A percentile compares a stretch with the other conserved stretches of the same genome.
Evolutionary conservation across 148 eudicot genomes (phyloP).

Genomic region (Polygonum maritimum): DNA sequence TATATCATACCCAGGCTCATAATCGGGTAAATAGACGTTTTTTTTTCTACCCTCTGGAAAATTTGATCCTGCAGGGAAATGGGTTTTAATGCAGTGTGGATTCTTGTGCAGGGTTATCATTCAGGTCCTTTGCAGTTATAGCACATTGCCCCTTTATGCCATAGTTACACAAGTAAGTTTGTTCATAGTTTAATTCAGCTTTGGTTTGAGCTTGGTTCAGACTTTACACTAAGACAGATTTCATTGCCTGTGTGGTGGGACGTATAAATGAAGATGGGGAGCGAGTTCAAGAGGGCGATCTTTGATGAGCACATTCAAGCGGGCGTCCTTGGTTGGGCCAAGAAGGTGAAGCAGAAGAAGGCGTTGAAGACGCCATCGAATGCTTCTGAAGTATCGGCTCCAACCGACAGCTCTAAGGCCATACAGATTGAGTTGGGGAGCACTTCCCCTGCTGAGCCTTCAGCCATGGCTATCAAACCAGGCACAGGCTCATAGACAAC

Average conservation of each 20-base stretch:
- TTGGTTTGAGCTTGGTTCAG: too few relatives aligned
- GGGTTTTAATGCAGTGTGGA: not conserved
- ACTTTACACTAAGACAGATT: not conserved
- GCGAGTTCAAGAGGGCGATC: constrained; percentile 39
- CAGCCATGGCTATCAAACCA: not conserved
- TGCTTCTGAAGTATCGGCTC: not conserved
- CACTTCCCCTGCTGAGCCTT: not conserved
- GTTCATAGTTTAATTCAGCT: not conserved
- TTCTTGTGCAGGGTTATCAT: constrained; percentile 49
- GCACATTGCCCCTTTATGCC: constrained; percentile 82
- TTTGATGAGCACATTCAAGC: constrained; percentile 53
- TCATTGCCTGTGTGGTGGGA: not conserved
- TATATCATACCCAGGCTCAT: constrained; percentile 53
- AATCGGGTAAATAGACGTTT: constrained; percentile 33
- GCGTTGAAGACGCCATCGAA: not conserved
- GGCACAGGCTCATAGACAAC: not conserved
- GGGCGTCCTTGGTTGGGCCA: constrained; percentile 46
- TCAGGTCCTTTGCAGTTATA: constrained; percentile 89
- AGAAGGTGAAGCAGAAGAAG: constrained; percentile 12
- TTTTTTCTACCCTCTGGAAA: not conserved
- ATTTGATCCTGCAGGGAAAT: too few relatives aligned
- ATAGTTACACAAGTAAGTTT: constrained; percentile 78
- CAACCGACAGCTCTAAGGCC: not conserved
- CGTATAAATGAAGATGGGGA: constrained; percentile 35
- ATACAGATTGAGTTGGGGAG: not conserved